Base-by-base conservation (phyloP, 2,329 filamentous ascomycete species). In the Ophiocordyceps australis region DNA sequence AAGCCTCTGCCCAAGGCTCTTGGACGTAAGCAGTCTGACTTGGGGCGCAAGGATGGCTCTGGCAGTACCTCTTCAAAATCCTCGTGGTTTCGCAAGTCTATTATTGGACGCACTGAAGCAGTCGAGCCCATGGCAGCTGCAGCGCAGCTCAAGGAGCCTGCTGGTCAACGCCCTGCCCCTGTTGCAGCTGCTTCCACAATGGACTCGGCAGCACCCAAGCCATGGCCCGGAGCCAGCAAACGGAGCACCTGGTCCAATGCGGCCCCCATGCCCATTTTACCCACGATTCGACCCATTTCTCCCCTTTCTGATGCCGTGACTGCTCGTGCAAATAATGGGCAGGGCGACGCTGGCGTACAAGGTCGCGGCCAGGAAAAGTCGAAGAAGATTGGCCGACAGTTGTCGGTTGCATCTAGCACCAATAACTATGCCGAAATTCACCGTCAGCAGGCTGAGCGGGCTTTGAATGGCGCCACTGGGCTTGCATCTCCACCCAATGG, bases 81-180 rank as follows among this genome's bases (percentile, higher is more conserved):
- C 14, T 95, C 86, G 0, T 98, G 89, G 89, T 94, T 98, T 54
- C 72, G 89, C 37, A 83, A 92, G 47, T 95, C 89, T 9, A 63
- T 98, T 30, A 91, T 94, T 42, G 76, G 78, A 30, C 69, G 79
- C 31, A 73, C 76, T 23, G 75, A 81, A 24, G 74, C 62, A 37
- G 59, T 69, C 9, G 74, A 79, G 28, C 59, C 64, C n/a, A 55
- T 69, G 7, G 43, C 54, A 4, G 49, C 59, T 12, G 52, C 58
- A 28, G 41, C 56, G 11, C 52, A 50, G 14, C 42, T 46, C 15
- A 69, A 68, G 41, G 63, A 66, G 14, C 45, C 43, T 12, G 35
- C 40, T 6, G 50, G 53, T 20, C 54, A 58, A 12, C 50, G 55
- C 16, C 57, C 61, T 5, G 49, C 50, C 12, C 59, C 58, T 2